These are phyloP conservation scores for Pichia cactophila DNA, from an alignment of 1,139 yeast genomes.

Conservation along the genomic window DNA sequence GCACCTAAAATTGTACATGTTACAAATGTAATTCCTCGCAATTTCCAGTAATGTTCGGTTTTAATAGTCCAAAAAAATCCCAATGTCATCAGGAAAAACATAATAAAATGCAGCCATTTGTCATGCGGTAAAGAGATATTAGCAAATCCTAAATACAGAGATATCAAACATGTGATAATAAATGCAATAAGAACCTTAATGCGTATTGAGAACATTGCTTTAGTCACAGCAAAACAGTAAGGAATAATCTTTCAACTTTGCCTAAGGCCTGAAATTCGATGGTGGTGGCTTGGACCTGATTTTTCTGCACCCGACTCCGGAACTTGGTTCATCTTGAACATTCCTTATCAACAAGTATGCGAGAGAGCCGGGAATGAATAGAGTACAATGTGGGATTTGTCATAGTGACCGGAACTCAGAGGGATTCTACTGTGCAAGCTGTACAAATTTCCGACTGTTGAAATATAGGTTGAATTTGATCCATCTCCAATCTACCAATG, in stretches of 20 bases:
- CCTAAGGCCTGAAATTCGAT: no score
- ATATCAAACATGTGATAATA: constrained; percentile 8
- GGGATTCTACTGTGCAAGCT: constrained; percentile 19
- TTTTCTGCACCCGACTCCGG: constrained; percentile 1
- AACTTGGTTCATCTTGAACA: not conserved
- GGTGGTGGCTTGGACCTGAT: not conserved
- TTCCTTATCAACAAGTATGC: not conserved
- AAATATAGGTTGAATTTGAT: constrained; percentile 19
- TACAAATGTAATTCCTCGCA: constrained; percentile 18
- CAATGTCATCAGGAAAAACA: constrained; percentile 24
- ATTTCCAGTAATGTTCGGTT: constrained; percentile 15
- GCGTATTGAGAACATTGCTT: constrained; percentile 1
- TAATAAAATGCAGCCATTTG: constrained; percentile 24
- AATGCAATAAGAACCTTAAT: constrained; percentile 9
- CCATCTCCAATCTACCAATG: constrained; percentile 16
- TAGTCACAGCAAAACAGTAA: no score
- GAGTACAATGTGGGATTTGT: constrained; percentile 15
- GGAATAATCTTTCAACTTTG: not conserved
- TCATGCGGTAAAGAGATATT: constrained; percentile 25
- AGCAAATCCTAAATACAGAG: constrained; percentile 27
- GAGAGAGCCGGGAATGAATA: not conserved
- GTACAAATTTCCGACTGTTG: constrained; percentile 22
- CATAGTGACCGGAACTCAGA: not conserved
- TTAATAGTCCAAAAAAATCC: constrained; percentile 26
- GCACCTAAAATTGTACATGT: constrained; percentile 26